Conservation (phyloP, 2,329 filamentous ascomycete genomes). For the Cladosporium sp. region DNA sequence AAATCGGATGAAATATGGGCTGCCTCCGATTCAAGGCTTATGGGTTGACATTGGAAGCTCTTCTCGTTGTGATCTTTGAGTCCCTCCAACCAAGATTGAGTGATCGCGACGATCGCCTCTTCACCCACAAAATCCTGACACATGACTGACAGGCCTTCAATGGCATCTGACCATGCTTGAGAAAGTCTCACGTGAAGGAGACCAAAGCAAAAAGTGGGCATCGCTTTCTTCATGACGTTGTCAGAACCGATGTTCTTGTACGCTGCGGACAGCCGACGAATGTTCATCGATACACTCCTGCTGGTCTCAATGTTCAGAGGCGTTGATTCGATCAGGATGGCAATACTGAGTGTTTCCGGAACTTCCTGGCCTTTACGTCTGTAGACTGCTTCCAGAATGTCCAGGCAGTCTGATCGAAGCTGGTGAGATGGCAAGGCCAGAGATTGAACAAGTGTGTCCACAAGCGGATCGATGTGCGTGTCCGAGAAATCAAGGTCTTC, state of each 20-base stretch:
- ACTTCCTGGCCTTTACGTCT: conserved; percentile 45
- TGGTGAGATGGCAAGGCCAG: conserved; percentile 71
- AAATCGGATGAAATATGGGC: conserved; percentile 62
- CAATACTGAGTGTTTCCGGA: conserved; percentile 54
- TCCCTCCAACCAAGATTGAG: conserved; percentile 68
- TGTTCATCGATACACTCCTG: conserved; percentile 75
- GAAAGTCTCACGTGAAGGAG: conserved; percentile 81
- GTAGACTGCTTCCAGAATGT: conserved; percentile 63
- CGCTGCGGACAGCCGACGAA: conserved; percentile 67
- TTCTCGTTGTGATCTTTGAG: conserved; percentile 6
- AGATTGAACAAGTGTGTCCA: conserved; percentile 65
- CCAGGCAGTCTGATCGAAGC: conserved; percentile 68
- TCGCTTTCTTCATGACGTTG: conserved; percentile 64
- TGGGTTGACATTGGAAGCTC: not conserved
- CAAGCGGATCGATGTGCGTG: conserved; percentile 57
- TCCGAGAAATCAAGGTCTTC: conserved; percentile 13
- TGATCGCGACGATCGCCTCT: conserved; percentile 64
- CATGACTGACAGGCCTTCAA: conserved; percentile 70
- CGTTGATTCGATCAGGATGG: conserved; percentile 76
- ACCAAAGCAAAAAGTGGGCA: conserved; percentile 83
- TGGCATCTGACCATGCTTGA: conserved; percentile 82
- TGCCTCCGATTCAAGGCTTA: conserved; percentile 22
- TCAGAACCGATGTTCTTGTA: conserved; percentile 59
- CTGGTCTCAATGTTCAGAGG: conserved; percentile 72
- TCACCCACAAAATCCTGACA: conserved; percentile 68